Base-by-base conservation (phyloP, 108 stramenopile genomes). In the Cyclotella baltica region DNA sequence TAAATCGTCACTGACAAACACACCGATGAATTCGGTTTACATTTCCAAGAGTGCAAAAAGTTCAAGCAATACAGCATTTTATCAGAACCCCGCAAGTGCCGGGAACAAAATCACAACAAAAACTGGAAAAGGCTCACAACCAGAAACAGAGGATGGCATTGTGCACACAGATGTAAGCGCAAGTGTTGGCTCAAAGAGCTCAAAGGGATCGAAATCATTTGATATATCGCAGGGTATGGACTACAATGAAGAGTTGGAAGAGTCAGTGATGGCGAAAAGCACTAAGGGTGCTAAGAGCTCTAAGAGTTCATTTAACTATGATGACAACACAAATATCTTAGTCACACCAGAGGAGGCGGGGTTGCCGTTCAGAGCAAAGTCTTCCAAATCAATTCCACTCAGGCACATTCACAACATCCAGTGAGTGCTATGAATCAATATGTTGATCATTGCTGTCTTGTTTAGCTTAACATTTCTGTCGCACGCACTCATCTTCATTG, bases 311-410 rank as follows among this genome's bases (percentile, higher is more conserved):
- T 2, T 38, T 43, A 38, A 64, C 23, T 5, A 11, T 40, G 6
- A 23, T 18, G 13, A 15, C 22, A 28, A 25, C 22, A 6, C 27
- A 25, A 43, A 8, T 10, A 64, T 43, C 4, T 20, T 23, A 4
- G 29, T 64, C 37, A 64, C 40, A 0, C 63, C 63, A 22, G 63
- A 64, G 38, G 63, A 64, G 38, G 63, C 63, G 18, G 63, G 63
- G 0, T 27, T 64, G 38, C 63, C 63, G 13, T 64, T 64, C 38
- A 64, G 63, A 40, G 37, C 63, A 40, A 64, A 64, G 63, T 64
- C 37, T 43, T 40, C 63, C 9, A 64, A 64, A 13, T 40, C 63
- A 40, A 23, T 64, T 9, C 63, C 63, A 28, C n/a, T 64, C 22
- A n/a, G 38, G 38, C 38, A 27, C 11, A 3, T 64, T 6, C 38